Conservation (phyloP, 1,284 basidiomycete genomes). For the Ganoderma lucidum region DNA sequence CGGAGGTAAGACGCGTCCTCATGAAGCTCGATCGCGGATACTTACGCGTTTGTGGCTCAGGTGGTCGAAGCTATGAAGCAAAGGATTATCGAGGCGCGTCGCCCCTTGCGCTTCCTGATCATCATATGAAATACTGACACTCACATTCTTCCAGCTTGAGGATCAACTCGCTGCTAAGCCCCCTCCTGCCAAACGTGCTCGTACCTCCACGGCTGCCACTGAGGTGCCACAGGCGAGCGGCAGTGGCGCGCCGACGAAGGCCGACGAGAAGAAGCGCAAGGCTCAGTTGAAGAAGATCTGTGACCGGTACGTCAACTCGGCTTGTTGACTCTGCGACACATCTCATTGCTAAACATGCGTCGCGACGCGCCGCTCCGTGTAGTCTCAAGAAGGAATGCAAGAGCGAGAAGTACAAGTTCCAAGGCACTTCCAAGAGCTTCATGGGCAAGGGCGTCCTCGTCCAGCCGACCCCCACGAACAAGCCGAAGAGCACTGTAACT, state of each 20-base stretch:
- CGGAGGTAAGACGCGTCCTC: background rate
- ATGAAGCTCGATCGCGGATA: background rate
- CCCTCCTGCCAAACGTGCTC: slow-evolving; percentile 24
- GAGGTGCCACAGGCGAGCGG: slow-evolving; percentile 22
- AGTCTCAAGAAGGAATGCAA: slow-evolving; percentile 54
- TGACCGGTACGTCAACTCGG: slow-evolving; percentile 40
- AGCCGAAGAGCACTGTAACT: slow-evolving; percentile 11
- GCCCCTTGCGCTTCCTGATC: background rate
- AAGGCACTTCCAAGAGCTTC: slow-evolving; percentile 43
- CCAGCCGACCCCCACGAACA: slow-evolving; percentile 12
- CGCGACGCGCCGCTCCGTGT: background rate
- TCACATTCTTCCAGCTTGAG: slow-evolving; percentile 43
- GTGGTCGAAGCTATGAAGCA: slow-evolving; percentile 49
- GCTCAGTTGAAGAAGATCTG: slow-evolving; percentile 50
- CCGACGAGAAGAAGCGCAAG: slow-evolving; percentile 50
- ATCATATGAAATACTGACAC: background rate
- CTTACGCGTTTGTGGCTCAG: slow-evolving; percentile 7
- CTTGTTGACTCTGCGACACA: background rate
- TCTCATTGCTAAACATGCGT: background rate
- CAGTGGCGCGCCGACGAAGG: slow-evolving; percentile 38
- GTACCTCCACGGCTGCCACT: slow-evolving; percentile 39
- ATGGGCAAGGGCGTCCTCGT: slow-evolving; percentile 40
- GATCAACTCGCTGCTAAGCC: slow-evolving; percentile 43
- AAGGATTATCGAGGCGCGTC: slow-evolving; percentile 45
- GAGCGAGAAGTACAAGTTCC: slow-evolving; percentile 47